These are phyloP conservation scores for Fusarium tjaetaba DNA, from an alignment of 2,329 filamentous ascomycete species.

Conservation along the genomic window DNA sequence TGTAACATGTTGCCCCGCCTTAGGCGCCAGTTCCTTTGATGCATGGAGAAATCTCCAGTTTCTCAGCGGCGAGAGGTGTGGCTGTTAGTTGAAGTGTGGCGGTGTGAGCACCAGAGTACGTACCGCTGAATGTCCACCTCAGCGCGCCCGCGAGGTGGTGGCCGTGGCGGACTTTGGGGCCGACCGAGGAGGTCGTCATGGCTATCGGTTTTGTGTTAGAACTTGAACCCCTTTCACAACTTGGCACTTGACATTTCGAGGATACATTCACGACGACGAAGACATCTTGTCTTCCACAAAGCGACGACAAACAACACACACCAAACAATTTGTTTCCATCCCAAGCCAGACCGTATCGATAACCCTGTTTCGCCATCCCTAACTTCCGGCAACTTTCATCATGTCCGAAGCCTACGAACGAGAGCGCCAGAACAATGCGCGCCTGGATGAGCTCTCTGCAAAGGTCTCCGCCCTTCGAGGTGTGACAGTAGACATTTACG, in stretches of 20 bases:
- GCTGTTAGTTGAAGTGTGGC: conserved; percentile 24
- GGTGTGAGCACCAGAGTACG: conserved; percentile 15
- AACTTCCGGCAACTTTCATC: conserved; percentile 6
- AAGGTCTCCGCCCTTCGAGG: conserved; percentile 93
- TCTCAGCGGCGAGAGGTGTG: neutral
- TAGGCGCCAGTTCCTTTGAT: conserved; percentile 5
- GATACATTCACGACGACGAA: neutral
- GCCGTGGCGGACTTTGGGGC: conserved; percentile 28
- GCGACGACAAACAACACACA: neutral
- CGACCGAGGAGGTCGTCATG: conserved; percentile 26
- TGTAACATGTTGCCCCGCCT: conserved; percentile 19
- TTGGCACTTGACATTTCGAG: conserved; percentile 3
- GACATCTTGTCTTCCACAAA: neutral
- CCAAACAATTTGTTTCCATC: neutral
- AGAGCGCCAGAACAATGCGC: conserved; percentile 92
- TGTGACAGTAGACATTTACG: conserved; percentile 97
- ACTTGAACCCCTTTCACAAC: conserved; percentile 32
- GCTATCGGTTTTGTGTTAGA: conserved; percentile 13
- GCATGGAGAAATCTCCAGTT: conserved; percentile 8
- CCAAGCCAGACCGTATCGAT: neutral
- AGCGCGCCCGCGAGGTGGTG: neutral
- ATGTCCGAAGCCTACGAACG: conserved; percentile 85
- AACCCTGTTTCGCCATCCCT: conserved; percentile 5
- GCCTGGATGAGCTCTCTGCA: conserved; percentile 86
- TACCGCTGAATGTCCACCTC: conserved; percentile 1